Conservation (phyloP, 2,329 filamentous ascomycete species). For the Phaeomoniella chlamydospora region DNA sequence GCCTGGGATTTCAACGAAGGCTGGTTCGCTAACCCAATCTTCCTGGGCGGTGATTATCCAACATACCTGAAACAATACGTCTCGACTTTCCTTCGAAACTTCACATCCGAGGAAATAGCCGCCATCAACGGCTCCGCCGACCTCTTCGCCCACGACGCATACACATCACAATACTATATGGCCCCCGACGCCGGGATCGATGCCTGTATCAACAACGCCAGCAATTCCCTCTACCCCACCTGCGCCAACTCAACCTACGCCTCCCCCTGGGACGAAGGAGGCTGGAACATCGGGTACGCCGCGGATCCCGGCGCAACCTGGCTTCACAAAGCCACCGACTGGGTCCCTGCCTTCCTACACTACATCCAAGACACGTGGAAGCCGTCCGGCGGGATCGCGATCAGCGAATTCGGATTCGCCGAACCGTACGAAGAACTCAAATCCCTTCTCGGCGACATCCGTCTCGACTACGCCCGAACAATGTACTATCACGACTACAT, state of each 20-base stretch:
- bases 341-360: conserved; percentile 41
- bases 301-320: conserved; percentile 17
- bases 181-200: conserved; percentile 30
- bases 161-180: conserved; percentile 41
- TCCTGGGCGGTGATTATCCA: conserved; percentile 29
- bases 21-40: conserved; percentile 28
- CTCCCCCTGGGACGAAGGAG: conserved; percentile 9
- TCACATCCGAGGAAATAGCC: conserved; percentile 33
- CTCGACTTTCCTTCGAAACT: conserved; percentile 15
- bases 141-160: conserved; percentile 43
- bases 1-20: conserved; percentile 24
- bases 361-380: conserved; percentile 48
- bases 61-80: conserved; percentile 20
- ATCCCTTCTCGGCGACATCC: conserved; percentile 30
- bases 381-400: conserved; percentile 27
- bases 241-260: conserved; percentile 33
- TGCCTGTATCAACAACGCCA: conserved; percentile 32
- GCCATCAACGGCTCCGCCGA: conserved; percentile 38
- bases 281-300: conserved; percentile 45
- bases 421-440: conserved; percentile 32
- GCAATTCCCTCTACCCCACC: conserved; percentile 32
- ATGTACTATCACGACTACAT: conserved; percentile 41
- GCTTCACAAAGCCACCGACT: conserved; percentile 39
- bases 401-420: conserved; percentile 44
- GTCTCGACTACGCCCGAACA: conserved; percentile 38